Evolutionary conservation across 169 alveolate genomes (phyloP), one percentile per base, ranked within the genome.

Genomic region (Eimeria acervulina): DNA sequence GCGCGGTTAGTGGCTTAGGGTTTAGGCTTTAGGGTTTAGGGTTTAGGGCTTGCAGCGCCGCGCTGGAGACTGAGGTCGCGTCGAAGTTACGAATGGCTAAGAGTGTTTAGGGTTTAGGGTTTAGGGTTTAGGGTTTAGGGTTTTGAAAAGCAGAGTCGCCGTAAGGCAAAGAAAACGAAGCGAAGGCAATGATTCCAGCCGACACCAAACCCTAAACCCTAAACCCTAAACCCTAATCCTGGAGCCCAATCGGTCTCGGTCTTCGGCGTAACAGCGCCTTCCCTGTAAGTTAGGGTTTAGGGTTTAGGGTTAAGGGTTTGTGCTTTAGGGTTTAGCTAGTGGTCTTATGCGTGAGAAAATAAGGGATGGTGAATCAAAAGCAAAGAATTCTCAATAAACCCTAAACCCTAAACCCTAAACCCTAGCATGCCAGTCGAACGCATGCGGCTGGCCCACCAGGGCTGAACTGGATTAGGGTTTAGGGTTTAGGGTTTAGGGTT

Each of bases 321-420:
- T 10, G 59, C 0, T 51, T 5, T 59, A 59, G 68, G 68, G 68
- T 59, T 59, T 59, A 59, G 8, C 68, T 15, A 59, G 68, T 17
- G 68, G 68, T 0, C 5, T 17, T 12, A 5, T 5, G 8, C 0
- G 17, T 59, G 68, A 19, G 1, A 0, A 59, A 59, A 59, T 12
- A 19, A 21, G 68, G 1, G 17, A 0, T 5, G 68, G 26, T 15
- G 68, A 1, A 0, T 17, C 68, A 12, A n/a, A 59, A 59, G 68
- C 68, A 59, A 59, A 59, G n/a, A 59, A 15, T 59, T 59, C 68
- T 8, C 5, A 59, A 19, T 59, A 59, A 59, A 59, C 68, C 68
- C n/a, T 59, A 59, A 59, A 59, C 68, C 68, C 68, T 59, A 59
- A 59, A 59, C 68, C 68, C 68, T 59, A 59, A 59, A 15, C 68